phyloP scores from a whole-genome alignment of 768 basidiomycete genomes.

The Tulasnella sp. region DNA sequence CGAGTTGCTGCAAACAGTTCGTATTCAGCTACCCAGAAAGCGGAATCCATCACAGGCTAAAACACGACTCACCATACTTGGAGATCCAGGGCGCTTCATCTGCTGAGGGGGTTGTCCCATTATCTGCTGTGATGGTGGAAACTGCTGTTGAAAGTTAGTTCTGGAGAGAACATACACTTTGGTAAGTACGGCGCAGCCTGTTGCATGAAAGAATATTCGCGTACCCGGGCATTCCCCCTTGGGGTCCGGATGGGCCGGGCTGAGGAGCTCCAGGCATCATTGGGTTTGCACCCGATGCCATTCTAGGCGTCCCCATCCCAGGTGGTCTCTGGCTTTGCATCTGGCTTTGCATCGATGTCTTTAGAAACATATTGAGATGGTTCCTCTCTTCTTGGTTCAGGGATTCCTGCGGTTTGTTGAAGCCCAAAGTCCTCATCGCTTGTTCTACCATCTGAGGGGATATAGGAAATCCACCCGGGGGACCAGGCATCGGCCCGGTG shows the following conservation, averaged over 20 bases:
- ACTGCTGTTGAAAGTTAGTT: background rate
- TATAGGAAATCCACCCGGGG: background rate
- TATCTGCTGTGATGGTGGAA: conserved; percentile 7
- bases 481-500: background rate
- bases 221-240: background rate
- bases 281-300: background rate
- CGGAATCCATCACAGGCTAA: background rate
- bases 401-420: background rate
- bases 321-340: background rate
- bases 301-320: conserved; percentile 2
- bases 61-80: background rate
- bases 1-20: background rate
- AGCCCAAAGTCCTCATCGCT: background rate
- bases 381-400: background rate
- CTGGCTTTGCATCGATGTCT: background rate
- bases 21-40: background rate
- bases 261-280: background rate
- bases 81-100: conserved; percentile 21
- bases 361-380: background rate
- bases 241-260: background rate
- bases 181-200: background rate
- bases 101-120: background rate
- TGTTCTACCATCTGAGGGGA: background rate
- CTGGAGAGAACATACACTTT: background rate
- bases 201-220: background rate